phyloP scores from a whole-genome alignment of 2,329 filamentous ascomycete species.

The Pezizomycotina sp. region DNA sequence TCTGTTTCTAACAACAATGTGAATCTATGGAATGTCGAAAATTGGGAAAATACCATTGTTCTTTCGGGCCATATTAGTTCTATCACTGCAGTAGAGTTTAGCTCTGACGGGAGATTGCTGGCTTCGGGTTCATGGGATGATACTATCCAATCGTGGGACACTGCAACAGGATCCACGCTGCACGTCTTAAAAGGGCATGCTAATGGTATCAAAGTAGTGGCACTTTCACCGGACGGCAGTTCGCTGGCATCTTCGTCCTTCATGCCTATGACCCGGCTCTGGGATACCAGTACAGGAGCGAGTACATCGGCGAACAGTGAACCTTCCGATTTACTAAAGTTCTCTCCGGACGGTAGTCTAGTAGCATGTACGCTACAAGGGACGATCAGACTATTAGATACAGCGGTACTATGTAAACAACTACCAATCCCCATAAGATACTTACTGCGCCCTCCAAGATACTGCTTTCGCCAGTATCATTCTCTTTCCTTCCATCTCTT shows the following conservation, averaged over 20 bases:
- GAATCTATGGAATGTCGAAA: no score
- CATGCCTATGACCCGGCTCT: neutral
- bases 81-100: conserved; percentile 2
- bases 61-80: no score
- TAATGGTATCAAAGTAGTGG: neutral
- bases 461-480: no score
- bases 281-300: conserved; percentile 1
- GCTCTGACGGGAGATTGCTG: conserved; percentile 1
- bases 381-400: conserved; percentile 2
- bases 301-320: no score
- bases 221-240: conserved; percentile 2
- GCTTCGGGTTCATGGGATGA: neutral
- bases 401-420: no score
- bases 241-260: neutral
- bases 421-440: no score
- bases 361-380: neutral
- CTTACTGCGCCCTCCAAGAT: no score
- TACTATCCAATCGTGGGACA: neutral
- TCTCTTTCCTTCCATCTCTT: no score
- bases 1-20: no score
- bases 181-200: neutral
- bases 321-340: no score
- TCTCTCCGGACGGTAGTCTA: conserved; percentile 4
- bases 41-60: no score
- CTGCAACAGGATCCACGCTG: neutral